Conservation (phyloP, 768 basidiomycete species). For the Suillus discolor region DNA sequence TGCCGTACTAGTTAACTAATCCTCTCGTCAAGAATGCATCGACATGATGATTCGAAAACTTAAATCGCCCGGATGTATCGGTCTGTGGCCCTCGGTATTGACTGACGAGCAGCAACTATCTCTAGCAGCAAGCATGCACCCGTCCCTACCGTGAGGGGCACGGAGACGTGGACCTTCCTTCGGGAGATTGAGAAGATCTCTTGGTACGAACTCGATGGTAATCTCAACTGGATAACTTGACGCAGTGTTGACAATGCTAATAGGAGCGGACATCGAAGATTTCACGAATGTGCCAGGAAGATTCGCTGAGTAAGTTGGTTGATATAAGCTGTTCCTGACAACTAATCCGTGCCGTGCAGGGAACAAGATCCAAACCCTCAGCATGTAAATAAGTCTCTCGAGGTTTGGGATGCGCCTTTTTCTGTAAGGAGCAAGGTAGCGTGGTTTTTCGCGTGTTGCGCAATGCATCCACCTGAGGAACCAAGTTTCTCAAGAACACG, state of each 20-base stretch:
- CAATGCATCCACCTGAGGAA: neutral
- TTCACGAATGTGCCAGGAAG: neutral
- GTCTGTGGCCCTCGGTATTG: neutral
- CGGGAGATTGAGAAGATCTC: neutral
- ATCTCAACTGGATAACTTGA: neutral
- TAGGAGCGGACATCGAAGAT: neutral
- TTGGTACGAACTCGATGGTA: neutral
- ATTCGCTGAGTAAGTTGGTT: neutral
- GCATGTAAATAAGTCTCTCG: neutral
- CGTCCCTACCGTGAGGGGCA: neutral
- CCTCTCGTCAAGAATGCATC: neutral
- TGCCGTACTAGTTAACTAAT: neutral
- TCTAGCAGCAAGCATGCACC: neutral
- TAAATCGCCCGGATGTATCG: neutral
- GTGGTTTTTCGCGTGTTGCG: neutral
- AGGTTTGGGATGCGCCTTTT: neutral
- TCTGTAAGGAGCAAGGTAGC: neutral
- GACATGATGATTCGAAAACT: neutral
- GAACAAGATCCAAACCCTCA: neutral
- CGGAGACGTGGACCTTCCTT: neutral
- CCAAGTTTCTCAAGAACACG: neutral
- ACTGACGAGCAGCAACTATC: neutral
- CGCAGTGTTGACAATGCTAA: neutral
- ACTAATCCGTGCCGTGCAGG: neutral
- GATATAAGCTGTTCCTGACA: neutral